Evolutionary conservation across 75 land plant species (phyloP), one percentile per base, ranked within the genome.

Genomic region (Isoetes taiwanensis): DNA sequence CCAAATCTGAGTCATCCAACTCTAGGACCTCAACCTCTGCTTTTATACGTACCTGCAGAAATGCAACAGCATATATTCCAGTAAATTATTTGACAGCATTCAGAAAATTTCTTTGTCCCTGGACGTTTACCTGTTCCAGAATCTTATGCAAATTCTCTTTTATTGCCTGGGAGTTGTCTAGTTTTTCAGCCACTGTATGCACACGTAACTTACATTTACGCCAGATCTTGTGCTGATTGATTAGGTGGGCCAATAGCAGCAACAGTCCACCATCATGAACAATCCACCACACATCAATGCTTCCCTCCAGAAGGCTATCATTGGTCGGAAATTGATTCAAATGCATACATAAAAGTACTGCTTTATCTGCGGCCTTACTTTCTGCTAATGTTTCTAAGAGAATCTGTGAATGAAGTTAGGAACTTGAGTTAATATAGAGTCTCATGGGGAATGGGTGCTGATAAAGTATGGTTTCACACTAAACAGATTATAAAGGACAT

Each of bases 201-300:
- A 66, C 69, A 10, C 69, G 63, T 14, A 66, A 37, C 28, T 59
- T 58, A 50, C 69, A 66, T 30, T 66, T 66, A 1, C 69, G 63
- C 69, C 69, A 66, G 21, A 66, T 43, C 37, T 46, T 66, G 30
- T 66, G 69, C 65, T 66, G 69, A 19, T 66, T 59, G 28, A 66
- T 28, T 11, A 66, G 59, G 50, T 66, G 69, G 12, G 69, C 69
- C 33, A 66, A 43, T 8, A 66, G 43, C 54, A 66, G 61, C 43
- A 66, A 63, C 43, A 66, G 30, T 0, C 69, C 69, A 38, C 69
- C 69, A 48, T 66, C 69, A 10, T 66, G 69, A 28, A 66, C 69
- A 59, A 66, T 66, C 69, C 69, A 66, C 69, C 69, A 66, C 10
- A 66, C 69, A 32, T 66, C 69, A 48, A 66, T 59, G 21, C 42